phyloP scores from a whole-genome alignment of 768 basidiomycete genomes.

The Gymnopilus junonius region DNA sequence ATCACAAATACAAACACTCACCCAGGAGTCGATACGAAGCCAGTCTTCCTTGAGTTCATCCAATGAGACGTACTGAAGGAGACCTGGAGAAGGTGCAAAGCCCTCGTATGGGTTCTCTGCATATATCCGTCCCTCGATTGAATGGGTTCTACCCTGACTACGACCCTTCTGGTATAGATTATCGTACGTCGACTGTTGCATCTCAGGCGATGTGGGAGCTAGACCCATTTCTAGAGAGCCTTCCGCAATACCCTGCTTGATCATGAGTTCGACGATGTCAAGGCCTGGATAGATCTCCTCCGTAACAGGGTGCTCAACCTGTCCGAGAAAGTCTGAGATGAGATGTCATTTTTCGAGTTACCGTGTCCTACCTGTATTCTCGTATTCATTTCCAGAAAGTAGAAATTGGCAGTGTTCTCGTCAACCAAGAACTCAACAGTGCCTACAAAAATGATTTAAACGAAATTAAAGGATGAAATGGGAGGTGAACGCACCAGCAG shows the following conservation, averaged over 20 bases:
- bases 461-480: background rate
- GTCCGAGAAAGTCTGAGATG: background rate
- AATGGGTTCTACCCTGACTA: constrained; percentile 31
- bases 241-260: constrained; percentile 55
- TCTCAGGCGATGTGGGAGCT: constrained; percentile 15
- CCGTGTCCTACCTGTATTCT: constrained; percentile 60
- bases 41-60: constrained; percentile 40
- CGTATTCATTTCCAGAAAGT: constrained; percentile 77
- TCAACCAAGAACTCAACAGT: constrained; percentile 74
- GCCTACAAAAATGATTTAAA: constrained; percentile 38
- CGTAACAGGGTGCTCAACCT: constrained; percentile 74
- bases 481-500: constrained; percentile 47
- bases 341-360: background rate
- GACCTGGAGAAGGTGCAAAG: constrained; percentile 63
- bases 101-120: constrained; percentile 62
- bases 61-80: constrained; percentile 59
- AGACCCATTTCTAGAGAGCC: constrained; percentile 19
- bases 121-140: constrained; percentile 64
- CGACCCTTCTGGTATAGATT: constrained; percentile 11
- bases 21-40: constrained; percentile 68
- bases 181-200: constrained; percentile 45
- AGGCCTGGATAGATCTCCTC: constrained; percentile 57
- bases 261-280: constrained; percentile 70
- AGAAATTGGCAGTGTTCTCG: constrained; percentile 54
- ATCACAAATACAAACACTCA: constrained; percentile 23